phyloP scores from a whole-genome alignment of 1,139 yeast species.

The Diutina ranongensis region DNA sequence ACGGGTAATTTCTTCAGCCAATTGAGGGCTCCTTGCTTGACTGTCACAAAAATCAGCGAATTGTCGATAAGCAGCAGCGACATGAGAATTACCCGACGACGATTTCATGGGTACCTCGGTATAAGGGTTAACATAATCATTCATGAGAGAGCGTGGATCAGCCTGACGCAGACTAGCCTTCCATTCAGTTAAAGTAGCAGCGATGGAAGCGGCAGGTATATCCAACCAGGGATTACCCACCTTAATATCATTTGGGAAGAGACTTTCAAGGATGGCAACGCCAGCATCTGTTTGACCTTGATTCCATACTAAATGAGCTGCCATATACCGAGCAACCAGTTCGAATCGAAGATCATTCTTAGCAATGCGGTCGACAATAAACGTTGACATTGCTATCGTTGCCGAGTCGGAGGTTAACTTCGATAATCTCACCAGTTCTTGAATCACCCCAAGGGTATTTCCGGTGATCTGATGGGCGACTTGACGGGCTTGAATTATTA shows the following conservation, averaged over 20 bases:
- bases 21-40: conserved; percentile 39
- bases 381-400: conserved; percentile 34
- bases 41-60: conserved; percentile 70
- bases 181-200: conserved; percentile 60
- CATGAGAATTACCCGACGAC: conserved; percentile 10
- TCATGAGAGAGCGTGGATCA: conserved; percentile 45
- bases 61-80: conserved; percentile 39
- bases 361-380: conserved; percentile 30
- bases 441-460: conserved; percentile 18
- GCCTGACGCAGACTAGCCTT: conserved; percentile 59
- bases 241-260: conserved; percentile 11
- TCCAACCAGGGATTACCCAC: conserved; percentile 14
- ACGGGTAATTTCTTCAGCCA: conserved; percentile 33
- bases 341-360: conserved; percentile 11
- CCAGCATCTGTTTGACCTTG: conserved; percentile 45
- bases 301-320: conserved; percentile 50
- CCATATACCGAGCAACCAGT: conserved; percentile 29
- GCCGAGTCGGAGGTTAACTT: conserved; percentile 20
- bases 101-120: conserved; percentile 17
- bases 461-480: conserved; percentile 28
- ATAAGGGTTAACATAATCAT: conserved; percentile 37
- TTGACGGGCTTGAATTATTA: conserved; percentile 8
- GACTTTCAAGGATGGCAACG: conserved; percentile 33
- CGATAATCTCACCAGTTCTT: background rate
- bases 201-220: conserved; percentile 20